These are phyloP conservation scores for Xanthoceras sorbifolium DNA, from an alignment of 345 rosid species.

Conservation along the genomic window DNA sequence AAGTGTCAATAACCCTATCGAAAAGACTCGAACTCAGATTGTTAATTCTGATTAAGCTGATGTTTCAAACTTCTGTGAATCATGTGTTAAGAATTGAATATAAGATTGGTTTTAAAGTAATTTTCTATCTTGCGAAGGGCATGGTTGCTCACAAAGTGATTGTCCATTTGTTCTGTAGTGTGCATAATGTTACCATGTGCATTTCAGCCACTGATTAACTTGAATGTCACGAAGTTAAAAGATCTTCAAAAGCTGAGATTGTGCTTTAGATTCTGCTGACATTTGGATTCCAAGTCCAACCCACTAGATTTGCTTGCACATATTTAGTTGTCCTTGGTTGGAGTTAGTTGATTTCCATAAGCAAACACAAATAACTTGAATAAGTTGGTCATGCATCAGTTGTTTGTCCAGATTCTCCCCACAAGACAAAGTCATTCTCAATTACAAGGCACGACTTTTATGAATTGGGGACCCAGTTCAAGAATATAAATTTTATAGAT, in stretches of 20 bases:
- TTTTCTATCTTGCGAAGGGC: background rate
- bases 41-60: conserved; percentile 26
- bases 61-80: conserved; percentile 19
- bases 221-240: too few relatives aligned
- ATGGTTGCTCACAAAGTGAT: background rate
- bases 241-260: background rate
- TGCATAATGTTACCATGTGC: background rate
- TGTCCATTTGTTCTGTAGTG: background rate
- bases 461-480: background rate
- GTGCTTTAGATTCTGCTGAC: background rate
- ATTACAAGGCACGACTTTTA: background rate
- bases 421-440: background rate
- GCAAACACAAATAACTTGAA: background rate
- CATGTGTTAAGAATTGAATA: conserved; percentile 14
- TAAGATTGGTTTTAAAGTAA: conserved; percentile 1
- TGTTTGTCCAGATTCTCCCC: background rate
- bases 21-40: conserved; percentile 26
- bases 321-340: background rate
- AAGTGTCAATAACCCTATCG: conserved; percentile 32
- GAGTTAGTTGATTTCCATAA: background rate
- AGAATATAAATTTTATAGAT: background rate
- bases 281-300: too few relatives aligned
- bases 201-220: too few relatives aligned
- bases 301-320: background rate
- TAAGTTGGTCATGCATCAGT: background rate